Evolutionary conservation across 805 yeast genomes (phyloP).

Genomic region (Dipodascus albidus): DNA sequence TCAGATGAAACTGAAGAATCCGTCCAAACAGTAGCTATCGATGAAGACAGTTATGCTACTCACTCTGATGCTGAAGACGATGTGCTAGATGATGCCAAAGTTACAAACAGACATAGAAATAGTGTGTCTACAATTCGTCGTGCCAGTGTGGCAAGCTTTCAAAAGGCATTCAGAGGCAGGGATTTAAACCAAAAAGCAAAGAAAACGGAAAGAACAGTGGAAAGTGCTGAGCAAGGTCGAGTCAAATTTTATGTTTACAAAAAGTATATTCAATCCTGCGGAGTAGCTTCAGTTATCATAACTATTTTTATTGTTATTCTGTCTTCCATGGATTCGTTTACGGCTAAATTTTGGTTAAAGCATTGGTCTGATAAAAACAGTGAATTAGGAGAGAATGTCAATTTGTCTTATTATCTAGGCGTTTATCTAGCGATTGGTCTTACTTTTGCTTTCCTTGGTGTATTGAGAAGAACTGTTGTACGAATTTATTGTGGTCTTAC

Average conservation of each 20-base stretch:
- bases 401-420: conserved; percentile 51
- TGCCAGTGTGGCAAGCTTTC: conserved; percentile 10
- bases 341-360: conserved; percentile 72
- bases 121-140: conserved; percentile 13
- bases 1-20: neutral
- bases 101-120: conserved; percentile 7
- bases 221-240: conserved; percentile 71
- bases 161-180: neutral
- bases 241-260: conserved; percentile 69
- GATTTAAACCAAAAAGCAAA: conserved; percentile 4
- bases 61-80: neutral
- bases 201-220: conserved; percentile 22
- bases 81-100: neutral
- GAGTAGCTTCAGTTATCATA: conserved; percentile 22
- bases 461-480: conserved; percentile 43
- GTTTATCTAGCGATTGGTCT: conserved; percentile 57
- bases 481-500: conserved; percentile 32
- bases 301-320: conserved; percentile 33
- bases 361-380: conserved; percentile 78
- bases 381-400: conserved; percentile 44
- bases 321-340: conserved; percentile 47
- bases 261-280: conserved; percentile 74
- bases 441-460: conserved; percentile 32
- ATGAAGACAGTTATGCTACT: neutral
- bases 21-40: neutral